These are phyloP conservation scores for Penstemon newberryi DNA, from an alignment of 257 asterid species.

Conservation along the genomic window DNA sequence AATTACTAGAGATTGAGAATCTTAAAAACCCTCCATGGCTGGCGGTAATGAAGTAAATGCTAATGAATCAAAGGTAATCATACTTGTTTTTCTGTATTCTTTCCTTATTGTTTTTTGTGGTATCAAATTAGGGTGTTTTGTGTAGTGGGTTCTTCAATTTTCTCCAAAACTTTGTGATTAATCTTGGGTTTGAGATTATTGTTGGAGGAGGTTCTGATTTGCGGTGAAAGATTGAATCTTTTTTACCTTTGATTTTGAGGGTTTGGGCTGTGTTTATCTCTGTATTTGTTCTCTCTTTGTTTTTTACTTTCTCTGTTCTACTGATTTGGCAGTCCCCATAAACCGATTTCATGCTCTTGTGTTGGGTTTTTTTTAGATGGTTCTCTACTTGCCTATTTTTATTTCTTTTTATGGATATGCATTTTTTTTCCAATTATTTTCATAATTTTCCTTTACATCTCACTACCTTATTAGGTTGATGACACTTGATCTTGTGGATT, in stretches of 20 bases:
- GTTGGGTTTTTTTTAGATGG: conserved; percentile 33
- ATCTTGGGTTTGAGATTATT: conserved; percentile 26
- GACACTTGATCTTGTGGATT: conserved; percentile 15
- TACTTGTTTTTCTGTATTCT: not conserved
- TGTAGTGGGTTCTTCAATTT: conserved; percentile 19
- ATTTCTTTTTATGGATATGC: conserved; percentile 37
- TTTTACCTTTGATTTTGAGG: conserved; percentile 23
- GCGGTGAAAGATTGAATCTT: conserved; percentile 31
- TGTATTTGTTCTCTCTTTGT: conserved; percentile 25
- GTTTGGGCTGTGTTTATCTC: conserved; percentile 3
- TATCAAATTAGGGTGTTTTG: conserved; percentile 32
- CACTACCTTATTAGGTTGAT: conserved; percentile 19
- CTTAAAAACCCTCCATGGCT: conserved; percentile 39
- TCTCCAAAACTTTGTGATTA: conserved; percentile 2
- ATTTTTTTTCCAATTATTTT: not conserved
- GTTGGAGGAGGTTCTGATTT: conserved; percentile 24
- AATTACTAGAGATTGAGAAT: conserved; percentile 5
- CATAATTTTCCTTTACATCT: conserved; percentile 20
- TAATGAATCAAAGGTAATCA: conserved; percentile 55
- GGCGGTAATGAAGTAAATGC: conserved; percentile 53
- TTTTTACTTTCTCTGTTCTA: conserved; percentile 18
- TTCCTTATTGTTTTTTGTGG: not conserved
- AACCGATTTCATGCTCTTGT: conserved; percentile 29
- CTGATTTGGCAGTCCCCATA: conserved; percentile 31
- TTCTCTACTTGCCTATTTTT: conserved; percentile 28